A percentile compares a stretch with the other conserved stretches of the same genome.
phyloP scores from a whole-genome alignment of 2,329 filamentous ascomycete genomes.

The Hymenoscyphus albidus region DNA sequence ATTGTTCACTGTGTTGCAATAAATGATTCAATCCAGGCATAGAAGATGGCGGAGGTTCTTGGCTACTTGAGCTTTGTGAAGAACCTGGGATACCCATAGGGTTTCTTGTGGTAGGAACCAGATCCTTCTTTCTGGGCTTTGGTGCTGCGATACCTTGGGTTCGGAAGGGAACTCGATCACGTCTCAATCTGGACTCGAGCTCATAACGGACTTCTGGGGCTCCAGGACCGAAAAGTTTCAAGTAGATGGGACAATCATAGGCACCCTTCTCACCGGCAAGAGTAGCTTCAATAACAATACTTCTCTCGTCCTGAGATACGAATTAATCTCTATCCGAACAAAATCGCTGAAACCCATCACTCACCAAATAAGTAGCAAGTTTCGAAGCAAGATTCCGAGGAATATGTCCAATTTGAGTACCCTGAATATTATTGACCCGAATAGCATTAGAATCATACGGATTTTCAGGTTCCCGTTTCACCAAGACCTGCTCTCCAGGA shows the following conservation, averaged over 20 bases:
- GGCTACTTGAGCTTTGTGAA: conserved; percentile 18
- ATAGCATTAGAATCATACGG: conserved; percentile 73
- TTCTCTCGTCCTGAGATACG: conserved; percentile 47
- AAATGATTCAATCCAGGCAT: conserved; percentile 47
- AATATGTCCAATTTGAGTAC: conserved; percentile 74
- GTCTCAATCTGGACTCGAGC: conserved; percentile 60
- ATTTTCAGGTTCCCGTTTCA: conserved; percentile 64
- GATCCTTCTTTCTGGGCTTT: conserved; percentile 52
- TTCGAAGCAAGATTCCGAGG: conserved; percentile 64
- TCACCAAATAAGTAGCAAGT: conserved; percentile 67
- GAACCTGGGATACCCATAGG: conserved; percentile 26
- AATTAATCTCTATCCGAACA: conserved; percentile 6
- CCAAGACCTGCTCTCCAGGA: conserved; percentile 58
- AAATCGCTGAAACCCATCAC: conserved; percentile 18
- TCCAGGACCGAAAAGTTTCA: conserved; percentile 67
- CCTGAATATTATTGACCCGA: conserved; percentile 71
- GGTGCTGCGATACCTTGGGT: conserved; percentile 35
- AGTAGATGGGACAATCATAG: conserved; percentile 68
- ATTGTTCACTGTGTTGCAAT: conserved; percentile 60
- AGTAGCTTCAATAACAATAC: conserved; percentile 63
- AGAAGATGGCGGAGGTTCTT: conserved; percentile 6
- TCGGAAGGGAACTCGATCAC: conserved; percentile 55
- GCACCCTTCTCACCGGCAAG: conserved; percentile 62
- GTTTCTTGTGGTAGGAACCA: conserved; percentile 41
- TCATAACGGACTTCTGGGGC: conserved; percentile 48